Percentiles rank a stretch among this genome's conserved stretches.
These are phyloP conservation scores for Aspergillus candidus DNA, from an alignment of 2,329 filamentous ascomycete genomes.

Conservation along the genomic window DNA sequence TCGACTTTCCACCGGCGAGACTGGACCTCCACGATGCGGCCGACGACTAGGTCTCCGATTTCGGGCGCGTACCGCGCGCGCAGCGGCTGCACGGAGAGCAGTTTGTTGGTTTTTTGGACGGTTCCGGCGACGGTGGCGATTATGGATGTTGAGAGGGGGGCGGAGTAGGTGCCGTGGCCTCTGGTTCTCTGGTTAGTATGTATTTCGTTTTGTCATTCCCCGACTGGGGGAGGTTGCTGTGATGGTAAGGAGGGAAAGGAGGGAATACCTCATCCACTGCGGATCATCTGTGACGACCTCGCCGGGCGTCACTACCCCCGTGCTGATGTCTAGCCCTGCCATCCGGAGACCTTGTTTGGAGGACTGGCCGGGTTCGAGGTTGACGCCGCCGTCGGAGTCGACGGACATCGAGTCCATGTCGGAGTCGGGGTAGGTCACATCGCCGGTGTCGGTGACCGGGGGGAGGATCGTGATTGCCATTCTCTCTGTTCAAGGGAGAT, in stretches of 20 bases:
- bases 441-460: constrained; percentile 37
- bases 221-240: neutral
- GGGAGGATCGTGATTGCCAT: constrained; percentile 58
- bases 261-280: constrained; percentile 75
- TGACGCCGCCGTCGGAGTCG: constrained; percentile 39
- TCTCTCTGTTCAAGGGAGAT: neutral
- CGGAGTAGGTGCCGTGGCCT: constrained; percentile 86
- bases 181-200: constrained; percentile 37
- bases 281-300: constrained; percentile 81
- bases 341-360: constrained; percentile 34
- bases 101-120: constrained; percentile 89
- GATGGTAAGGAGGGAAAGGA: neutral
- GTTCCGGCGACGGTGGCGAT: constrained; percentile 86
- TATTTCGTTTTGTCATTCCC: too few species aligned
- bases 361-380: constrained; percentile 21
- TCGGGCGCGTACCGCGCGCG: constrained; percentile 91
- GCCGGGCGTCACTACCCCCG: constrained; percentile 74
- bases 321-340: constrained; percentile 21
- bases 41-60: constrained; percentile 92
- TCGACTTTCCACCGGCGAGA: constrained; percentile 91
- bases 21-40: constrained; percentile 92
- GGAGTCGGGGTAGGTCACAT: constrained; percentile 30
- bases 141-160: constrained; percentile 58
- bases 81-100: constrained; percentile 83
- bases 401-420: constrained; percentile 48